Evolutionary conservation across 805 yeast species (phyloP).

Genomic region (Candida broadrunensis): DNA sequence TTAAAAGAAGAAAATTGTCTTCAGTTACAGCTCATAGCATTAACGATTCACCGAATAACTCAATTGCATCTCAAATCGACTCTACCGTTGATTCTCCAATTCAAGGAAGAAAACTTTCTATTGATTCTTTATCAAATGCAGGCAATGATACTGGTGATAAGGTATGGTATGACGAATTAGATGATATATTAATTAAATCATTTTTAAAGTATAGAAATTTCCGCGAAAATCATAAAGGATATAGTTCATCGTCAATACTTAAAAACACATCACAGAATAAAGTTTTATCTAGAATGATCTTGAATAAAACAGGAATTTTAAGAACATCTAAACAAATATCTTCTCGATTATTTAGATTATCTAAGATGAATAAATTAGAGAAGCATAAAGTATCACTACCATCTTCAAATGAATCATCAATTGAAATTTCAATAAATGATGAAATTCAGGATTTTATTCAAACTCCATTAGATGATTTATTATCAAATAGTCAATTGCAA

Average conservation of each 20-base stretch:
- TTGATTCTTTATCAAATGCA: neutral
- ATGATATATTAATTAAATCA: conserved; percentile 32
- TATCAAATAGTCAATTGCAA: conserved; percentile 6
- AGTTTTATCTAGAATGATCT: conserved; percentile 37
- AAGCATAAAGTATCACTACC: conserved; percentile 8
- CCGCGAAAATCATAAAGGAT: conserved; percentile 19
- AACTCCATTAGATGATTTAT: conserved; percentile 26
- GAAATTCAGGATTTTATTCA: conserved; percentile 24
- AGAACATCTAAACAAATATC: conserved; percentile 39
- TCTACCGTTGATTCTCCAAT: conserved; percentile 26
- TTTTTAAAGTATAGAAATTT: conserved; percentile 32
- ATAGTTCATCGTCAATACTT: conserved; percentile 19
- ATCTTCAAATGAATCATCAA: neutral
- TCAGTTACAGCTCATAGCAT: neutral
- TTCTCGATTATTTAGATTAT: conserved; percentile 25
- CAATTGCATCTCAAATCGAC: conserved; percentile 35
- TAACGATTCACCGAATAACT: conserved; percentile 31
- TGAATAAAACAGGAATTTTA: conserved; percentile 30
- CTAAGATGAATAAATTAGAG: conserved; percentile 20
- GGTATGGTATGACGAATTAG: conserved; percentile 36
- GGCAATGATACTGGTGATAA: conserved; percentile 12
- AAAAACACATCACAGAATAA: conserved; percentile 38
- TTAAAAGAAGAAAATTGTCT: conserved; percentile 13
- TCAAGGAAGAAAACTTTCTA: conserved; percentile 7
- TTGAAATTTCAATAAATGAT: conserved; percentile 10